Percentiles rank a stretch among this genome's conserved stretches.
These are phyloP conservation scores for Xerocomellus intermedius DNA, from an alignment of 768 basidiomycete genomes.

Conservation along the genomic window DNA sequence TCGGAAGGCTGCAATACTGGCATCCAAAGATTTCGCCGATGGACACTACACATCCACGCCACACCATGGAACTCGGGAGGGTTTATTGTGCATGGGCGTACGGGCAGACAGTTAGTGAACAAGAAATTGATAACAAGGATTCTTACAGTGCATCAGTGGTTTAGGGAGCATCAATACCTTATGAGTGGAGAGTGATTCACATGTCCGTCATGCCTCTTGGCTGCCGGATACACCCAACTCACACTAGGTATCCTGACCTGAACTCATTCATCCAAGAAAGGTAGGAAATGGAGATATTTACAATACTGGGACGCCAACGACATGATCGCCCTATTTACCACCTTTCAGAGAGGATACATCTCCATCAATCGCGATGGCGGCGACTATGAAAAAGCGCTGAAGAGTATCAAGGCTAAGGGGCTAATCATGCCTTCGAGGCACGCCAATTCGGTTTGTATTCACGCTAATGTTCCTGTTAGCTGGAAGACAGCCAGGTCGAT, in stretches of 20 bases:
- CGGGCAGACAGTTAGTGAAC: conserved; percentile 47
- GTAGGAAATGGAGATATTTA: conserved; percentile 49
- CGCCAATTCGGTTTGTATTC: conserved; percentile 9
- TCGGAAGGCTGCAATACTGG: conserved; percentile 47
- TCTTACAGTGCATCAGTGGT: conserved; percentile 44
- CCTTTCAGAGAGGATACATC: conserved; percentile 55
- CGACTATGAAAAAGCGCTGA: conserved; percentile 41
- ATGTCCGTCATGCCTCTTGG: conserved; percentile 6
- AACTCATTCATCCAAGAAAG: conserved; percentile 48
- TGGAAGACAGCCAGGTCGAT: conserved; percentile 55
- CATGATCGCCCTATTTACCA: conserved; percentile 46
- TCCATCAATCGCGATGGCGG: conserved; percentile 45
- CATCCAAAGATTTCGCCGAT: conserved; percentile 53
- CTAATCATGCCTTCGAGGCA: conserved; percentile 61
- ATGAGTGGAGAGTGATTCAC: conserved; percentile 42
- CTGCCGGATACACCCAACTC: too few species aligned
- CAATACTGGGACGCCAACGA: conserved; percentile 56
- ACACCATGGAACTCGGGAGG: conserved; percentile 45
- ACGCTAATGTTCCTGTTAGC: conserved; percentile 32
- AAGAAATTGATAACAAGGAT: background rate
- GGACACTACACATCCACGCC: conserved; percentile 52
- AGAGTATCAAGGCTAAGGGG: conserved; percentile 48
- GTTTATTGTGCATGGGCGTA: conserved; percentile 62
- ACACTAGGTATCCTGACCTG: conserved; percentile 44
- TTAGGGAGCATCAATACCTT: conserved; percentile 47